Conservation (phyloP, 2,329 filamentous ascomycete species). For the Stachybotrys echinatus region DNA sequence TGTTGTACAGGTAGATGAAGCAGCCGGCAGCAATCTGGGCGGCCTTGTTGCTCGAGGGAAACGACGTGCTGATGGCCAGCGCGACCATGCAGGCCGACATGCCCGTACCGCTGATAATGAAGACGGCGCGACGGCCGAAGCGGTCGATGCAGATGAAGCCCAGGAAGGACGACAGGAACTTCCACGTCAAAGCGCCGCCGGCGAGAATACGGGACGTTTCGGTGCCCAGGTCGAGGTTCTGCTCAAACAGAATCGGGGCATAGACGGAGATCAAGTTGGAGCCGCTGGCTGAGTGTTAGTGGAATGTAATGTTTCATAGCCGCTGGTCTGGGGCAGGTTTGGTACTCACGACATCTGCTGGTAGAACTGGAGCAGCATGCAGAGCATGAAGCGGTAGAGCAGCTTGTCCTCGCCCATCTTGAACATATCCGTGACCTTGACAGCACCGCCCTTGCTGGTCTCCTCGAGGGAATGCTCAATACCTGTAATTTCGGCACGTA, state of each 20-base stretch:
- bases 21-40: constrained; percentile 15
- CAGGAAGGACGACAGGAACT: constrained; percentile 22
- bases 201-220: constrained; percentile 17
- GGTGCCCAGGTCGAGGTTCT: constrained; percentile 15
- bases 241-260: constrained; percentile 21
- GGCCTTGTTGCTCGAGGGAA: constrained; percentile 12
- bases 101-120: constrained; percentile 16
- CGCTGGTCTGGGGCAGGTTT: background rate
- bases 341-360: constrained; percentile 18
- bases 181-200: constrained; percentile 21
- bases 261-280: constrained; percentile 22
- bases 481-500: constrained; percentile 35
- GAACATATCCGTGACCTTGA: constrained; percentile 35
- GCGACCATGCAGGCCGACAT: constrained; percentile 20
- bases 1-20: constrained; percentile 64
- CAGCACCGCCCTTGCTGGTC: constrained; percentile 23
- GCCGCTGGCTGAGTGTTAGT: constrained; percentile 5
- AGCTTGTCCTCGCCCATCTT: constrained; percentile 44
- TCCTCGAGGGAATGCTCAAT: constrained; percentile 43
- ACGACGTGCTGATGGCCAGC: constrained; percentile 17
- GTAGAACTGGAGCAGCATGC: constrained; percentile 24
- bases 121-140: constrained; percentile 18
- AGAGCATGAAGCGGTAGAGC: constrained; percentile 35
- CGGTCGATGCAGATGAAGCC: constrained; percentile 22
- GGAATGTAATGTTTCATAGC: background rate